Evolutionary conservation across 805 yeast species (phyloP), one percentile per base, ranked within the genome.

Genomic region (Candida glaebosa): DNA sequence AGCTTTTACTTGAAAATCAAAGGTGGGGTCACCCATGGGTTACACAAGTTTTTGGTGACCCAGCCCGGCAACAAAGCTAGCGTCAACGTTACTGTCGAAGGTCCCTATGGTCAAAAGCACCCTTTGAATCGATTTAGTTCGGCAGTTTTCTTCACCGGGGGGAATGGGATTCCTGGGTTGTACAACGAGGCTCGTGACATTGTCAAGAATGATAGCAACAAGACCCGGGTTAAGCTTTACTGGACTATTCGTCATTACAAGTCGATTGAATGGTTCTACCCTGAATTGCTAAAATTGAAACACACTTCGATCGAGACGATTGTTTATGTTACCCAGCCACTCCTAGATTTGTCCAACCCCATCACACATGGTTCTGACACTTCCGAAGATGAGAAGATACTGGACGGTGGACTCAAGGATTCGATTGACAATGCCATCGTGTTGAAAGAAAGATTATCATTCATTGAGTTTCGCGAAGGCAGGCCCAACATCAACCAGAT

Each of bases 1-100:
- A 73, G 74, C 22, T 67, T 81, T 38, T 61, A 69, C 39, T 62
- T 78, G 37, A 73, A 74, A 52, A 73, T 75, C 4, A 75, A 80
- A 48, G 69, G 69, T 10, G 87, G 86, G 2, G 59, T 77, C 44
- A 78, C 84, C 2, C 60, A 63, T 42, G 52, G 57, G 1, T 50
- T 66, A 16, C 54, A 48, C 43, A 53, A 56, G 40, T 47, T 54
- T 20, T 53, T 66, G 41, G 32, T 39, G 30, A 48, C 39, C n/a
- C 41, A 48, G 31, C 65, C 68, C 2, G 66, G 59, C 14, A 49
- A 52, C 20, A 38, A 46, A 9, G 46, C 52, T 6, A 34, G 47
- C 22, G 54, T 64, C 34, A 46, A 62, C 34, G 63, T 64, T 6
- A 57, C 63, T 10, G 58, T 67, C 18, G 73, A 69, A 46, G 73